A percentile compares a stretch with the other conserved stretches of the same genome.
phyloP scores from a whole-genome alignment of 495 filamentous ascomycete species.

The Penicillium steckii region DNA sequence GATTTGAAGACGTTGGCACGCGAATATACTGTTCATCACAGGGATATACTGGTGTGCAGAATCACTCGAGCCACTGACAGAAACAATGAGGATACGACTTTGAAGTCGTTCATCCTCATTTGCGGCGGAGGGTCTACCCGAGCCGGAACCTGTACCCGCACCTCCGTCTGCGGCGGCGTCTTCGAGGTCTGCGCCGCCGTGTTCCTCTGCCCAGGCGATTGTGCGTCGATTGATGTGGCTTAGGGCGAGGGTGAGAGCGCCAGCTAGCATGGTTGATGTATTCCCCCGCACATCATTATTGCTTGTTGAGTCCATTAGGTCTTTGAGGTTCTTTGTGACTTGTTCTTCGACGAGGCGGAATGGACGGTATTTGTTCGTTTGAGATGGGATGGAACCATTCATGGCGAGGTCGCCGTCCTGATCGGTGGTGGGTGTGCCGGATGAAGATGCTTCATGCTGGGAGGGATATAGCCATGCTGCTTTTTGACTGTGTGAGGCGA shows the following conservation, averaged over 20 bases:
- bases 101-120: slow-evolving; percentile 52
- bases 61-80: slow-evolving; percentile 78
- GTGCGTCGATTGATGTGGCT: slow-evolving; percentile 75
- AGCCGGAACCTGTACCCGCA: slow-evolving; percentile 27
- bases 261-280: slow-evolving; percentile 79
- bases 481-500: slow-evolving; percentile 81
- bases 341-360: slow-evolving; percentile 82
- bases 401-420: slow-evolving; percentile 33
- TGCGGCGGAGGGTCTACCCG: slow-evolving; percentile 39
- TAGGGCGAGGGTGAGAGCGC: slow-evolving; percentile 85
- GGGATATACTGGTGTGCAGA: slow-evolving; percentile 91
- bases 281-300: slow-evolving; percentile 56
- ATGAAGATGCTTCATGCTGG: slow-evolving; percentile 11
- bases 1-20: slow-evolving; percentile 77
- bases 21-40: slow-evolving; percentile 97
- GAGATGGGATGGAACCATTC: slow-evolving; percentile 15
- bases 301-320: slow-evolving; percentile 66
- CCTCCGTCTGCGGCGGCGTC: slow-evolving; percentile 27
- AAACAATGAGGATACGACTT: slow-evolving; percentile 85
- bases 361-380: slow-evolving; percentile 90
- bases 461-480: slow-evolving; percentile 86
- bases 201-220: slow-evolving; percentile 45
- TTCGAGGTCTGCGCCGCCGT: slow-evolving; percentile 40
- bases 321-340: slow-evolving; percentile 66
- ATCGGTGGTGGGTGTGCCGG: slow-evolving; percentile 26